These are phyloP conservation scores for Neonectria faginata DNA, from an alignment of 2,329 filamentous ascomycete genomes.

Conservation along the genomic window DNA sequence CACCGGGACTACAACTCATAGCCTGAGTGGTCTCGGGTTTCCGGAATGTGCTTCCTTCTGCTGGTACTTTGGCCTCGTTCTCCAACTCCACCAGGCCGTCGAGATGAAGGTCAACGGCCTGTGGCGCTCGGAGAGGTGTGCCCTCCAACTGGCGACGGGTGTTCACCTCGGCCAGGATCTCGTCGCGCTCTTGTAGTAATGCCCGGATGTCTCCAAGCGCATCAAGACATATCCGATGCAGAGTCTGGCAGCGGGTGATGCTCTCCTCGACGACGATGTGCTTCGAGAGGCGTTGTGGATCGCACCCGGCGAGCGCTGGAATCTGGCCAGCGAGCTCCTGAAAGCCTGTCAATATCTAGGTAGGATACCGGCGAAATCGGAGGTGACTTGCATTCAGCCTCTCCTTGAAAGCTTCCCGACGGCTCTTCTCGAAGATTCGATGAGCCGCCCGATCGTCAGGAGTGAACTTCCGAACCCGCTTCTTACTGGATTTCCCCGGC, in stretches of 20 bases:
- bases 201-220: slow-evolving; percentile 33
- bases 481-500: slow-evolving; percentile 41
- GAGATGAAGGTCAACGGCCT: not conserved
- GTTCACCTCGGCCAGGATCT: slow-evolving; percentile 47
- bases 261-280: slow-evolving; percentile 54
- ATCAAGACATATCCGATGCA: slow-evolving; percentile 37
- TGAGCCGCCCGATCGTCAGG: slow-evolving; percentile 56
- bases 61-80: not conserved
- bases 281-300: slow-evolving; percentile 54
- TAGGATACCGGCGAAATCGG: not conserved
- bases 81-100: slow-evolving; percentile 6
- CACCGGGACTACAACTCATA: not conserved
- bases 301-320: slow-evolving; percentile 49
- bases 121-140: slow-evolving; percentile 11
- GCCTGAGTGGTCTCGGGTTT: not conserved
- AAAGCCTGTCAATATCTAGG: not conserved
- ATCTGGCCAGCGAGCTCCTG: slow-evolving; percentile 52
- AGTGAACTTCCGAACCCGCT: slow-evolving; percentile 54
- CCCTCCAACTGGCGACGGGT: slow-evolving; percentile 33
- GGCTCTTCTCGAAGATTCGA: slow-evolving; percentile 54
- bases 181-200: slow-evolving; percentile 45
- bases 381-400: slow-evolving; percentile 48
- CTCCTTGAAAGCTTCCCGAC: slow-evolving; percentile 56
- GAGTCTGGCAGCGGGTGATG: slow-evolving; percentile 47
- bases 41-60: not conserved